phyloP scores from a whole-genome alignment of 352 stramenopile species.

The Phytophthora vignae region DNA sequence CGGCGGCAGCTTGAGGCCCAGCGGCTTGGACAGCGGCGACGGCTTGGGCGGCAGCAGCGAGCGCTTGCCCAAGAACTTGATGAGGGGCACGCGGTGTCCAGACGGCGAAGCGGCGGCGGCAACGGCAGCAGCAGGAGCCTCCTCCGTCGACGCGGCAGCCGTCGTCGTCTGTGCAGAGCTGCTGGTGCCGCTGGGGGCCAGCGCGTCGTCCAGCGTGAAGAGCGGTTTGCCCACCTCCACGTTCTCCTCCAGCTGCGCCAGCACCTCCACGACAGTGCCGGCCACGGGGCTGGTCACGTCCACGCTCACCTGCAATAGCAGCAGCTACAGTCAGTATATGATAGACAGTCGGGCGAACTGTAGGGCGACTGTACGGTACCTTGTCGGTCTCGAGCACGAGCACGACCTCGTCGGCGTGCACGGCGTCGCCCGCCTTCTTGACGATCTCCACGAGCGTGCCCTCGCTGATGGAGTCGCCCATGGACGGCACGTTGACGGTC shows the following conservation, averaged over 20 bases:
- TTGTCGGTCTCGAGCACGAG: slow-evolving; percentile 99
- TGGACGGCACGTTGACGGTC: slow-evolving; percentile 88
- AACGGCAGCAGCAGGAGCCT: slow-evolving; percentile 39
- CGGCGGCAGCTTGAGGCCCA: slow-evolving; percentile 23
- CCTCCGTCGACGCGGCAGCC: slow-evolving; percentile 38
- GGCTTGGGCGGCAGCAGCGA: slow-evolving; percentile 59
- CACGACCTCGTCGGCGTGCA: slow-evolving; percentile 97
- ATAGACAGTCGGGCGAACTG: no score
- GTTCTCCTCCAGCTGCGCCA: slow-evolving; percentile 96
- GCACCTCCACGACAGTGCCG: slow-evolving; percentile 93
- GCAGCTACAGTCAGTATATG: slow-evolving; percentile 2
- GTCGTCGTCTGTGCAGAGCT: slow-evolving; percentile 26
- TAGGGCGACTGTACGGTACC: slow-evolving; percentile 55
- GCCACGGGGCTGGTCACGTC: slow-evolving; percentile 91
- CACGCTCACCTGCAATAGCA: slow-evolving; percentile 75
- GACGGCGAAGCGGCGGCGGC: slow-evolving; percentile 21
- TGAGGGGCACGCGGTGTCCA: slow-evolving; percentile 64
- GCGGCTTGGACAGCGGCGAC: slow-evolving; percentile 34
- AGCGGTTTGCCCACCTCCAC: slow-evolving; percentile 95
- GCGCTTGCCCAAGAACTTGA: slow-evolving; percentile 79
- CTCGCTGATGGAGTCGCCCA: slow-evolving; percentile 98
- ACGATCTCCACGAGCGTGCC: slow-evolving; percentile 97
- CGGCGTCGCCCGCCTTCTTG: slow-evolving; percentile 93
- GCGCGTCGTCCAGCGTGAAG: slow-evolving; percentile 93
- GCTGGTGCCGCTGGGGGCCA: slow-evolving; percentile 41